Conservation (phyloP, 345 rosid species). For the Brassica nigra region DNA sequence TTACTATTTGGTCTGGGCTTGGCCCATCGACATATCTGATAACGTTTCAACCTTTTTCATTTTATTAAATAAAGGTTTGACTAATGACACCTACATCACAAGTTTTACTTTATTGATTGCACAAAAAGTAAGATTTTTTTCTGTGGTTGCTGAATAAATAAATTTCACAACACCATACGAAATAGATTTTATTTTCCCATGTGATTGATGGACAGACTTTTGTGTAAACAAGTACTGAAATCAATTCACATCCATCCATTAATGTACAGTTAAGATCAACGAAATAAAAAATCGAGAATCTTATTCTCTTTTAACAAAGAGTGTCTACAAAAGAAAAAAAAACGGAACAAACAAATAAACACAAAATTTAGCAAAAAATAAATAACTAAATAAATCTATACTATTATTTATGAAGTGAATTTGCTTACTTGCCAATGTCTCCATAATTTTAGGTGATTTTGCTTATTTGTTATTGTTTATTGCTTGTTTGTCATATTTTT, state of each 20-base stretch:
- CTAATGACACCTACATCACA: not conserved
- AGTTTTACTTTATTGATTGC: not conserved
- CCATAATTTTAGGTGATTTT: too few relatives aligned
- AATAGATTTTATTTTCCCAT: slow-evolving; percentile 5
- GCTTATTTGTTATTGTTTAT: too few relatives aligned
- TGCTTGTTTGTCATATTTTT: too few relatives aligned
- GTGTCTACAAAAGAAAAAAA: not conserved
- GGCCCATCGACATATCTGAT: slow-evolving; percentile 17
- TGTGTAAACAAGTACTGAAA: not conserved
- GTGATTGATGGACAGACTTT: slow-evolving; percentile 15
- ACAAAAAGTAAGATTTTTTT: not conserved
- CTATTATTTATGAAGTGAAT: too few relatives aligned
- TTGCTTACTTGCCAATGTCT: too few relatives aligned
- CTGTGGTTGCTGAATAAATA: not conserved
- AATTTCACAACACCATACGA: slow-evolving; percentile 3
- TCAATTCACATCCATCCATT: not conserved
- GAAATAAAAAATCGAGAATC: not conserved
- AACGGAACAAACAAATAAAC: not conserved
- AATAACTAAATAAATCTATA: too few relatives aligned
- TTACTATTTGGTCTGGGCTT: not conserved
- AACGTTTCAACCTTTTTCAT: not conserved
- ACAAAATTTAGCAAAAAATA: too few relatives aligned
- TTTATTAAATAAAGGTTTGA: not conserved
- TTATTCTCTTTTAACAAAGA: not conserved
- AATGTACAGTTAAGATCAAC: not conserved